Evolutionary conservation across 2,329 filamentous ascomycete species (phyloP).

Genomic region (Fusarium napiforme): DNA sequence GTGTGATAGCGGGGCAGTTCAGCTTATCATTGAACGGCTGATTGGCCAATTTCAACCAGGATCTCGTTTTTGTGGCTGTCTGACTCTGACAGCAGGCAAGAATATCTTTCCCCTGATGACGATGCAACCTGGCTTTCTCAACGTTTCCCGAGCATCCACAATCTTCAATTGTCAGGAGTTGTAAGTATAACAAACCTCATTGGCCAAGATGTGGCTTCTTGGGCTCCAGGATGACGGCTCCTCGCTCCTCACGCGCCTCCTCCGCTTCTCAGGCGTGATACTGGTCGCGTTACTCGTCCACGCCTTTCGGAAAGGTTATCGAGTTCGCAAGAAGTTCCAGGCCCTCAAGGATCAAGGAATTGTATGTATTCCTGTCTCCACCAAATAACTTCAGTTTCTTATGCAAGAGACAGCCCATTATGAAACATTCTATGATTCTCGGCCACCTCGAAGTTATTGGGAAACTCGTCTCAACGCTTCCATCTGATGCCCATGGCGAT

Average conservation of each 20-base stretch:
- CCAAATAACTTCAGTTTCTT: background rate
- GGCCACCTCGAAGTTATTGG: slow-evolving; percentile 30
- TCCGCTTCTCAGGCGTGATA: slow-evolving; percentile 4
- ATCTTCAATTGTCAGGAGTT: background rate
- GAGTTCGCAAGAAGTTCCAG: slow-evolving; percentile 11
- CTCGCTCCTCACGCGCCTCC: background rate
- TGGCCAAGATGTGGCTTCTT: background rate
- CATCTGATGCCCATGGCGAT: slow-evolving; percentile 27
- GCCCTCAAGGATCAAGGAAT: slow-evolving; percentile 9
- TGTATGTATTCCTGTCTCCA: background rate
- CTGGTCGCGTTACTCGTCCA: slow-evolving; percentile 3
- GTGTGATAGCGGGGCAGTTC: background rate
- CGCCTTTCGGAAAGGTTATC: slow-evolving; percentile 11
- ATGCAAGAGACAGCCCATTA: slow-evolving; percentile 17
- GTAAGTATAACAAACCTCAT: too few relatives aligned
- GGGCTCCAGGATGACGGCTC: background rate
- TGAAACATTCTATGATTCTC: slow-evolving; percentile 36
- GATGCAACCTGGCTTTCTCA: background rate
- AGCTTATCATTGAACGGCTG: background rate
- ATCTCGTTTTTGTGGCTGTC: background rate
- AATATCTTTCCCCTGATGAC: background rate
- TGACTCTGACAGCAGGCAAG: background rate
- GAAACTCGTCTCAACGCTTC: slow-evolving; percentile 15
- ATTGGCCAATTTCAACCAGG: background rate
- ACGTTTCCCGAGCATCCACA: background rate